Evolutionary conservation across 2,329 filamentous ascomycete species (phyloP).

Genomic region (Raffaelea albimanens): DNA sequence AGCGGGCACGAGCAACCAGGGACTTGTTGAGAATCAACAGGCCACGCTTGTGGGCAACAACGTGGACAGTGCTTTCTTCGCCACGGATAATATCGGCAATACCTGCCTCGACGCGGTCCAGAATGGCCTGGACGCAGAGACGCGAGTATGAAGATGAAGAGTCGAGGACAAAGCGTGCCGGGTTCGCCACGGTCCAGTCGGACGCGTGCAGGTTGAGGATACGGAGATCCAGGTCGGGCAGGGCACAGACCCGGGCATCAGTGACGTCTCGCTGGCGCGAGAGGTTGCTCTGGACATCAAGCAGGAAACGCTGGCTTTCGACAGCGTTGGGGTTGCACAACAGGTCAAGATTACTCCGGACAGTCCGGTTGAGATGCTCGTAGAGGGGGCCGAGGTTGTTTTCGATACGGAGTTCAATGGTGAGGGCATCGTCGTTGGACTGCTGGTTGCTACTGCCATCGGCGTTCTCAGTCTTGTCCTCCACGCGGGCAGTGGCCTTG

Average conservation of each 20-base stretch:
- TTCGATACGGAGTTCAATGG: conserved; percentile 33
- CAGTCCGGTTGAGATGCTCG: conserved; percentile 31
- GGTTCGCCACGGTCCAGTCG: conserved; percentile 36
- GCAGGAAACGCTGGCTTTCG: conserved; percentile 36
- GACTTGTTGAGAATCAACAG: conserved; percentile 43
- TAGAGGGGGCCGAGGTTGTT: conserved; percentile 42
- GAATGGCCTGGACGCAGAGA: conserved; percentile 35
- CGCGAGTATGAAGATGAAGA: conserved; percentile 31
- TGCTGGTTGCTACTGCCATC: conserved; percentile 29
- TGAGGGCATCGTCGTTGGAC: conserved; percentile 33
- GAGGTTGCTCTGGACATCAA: conserved; percentile 27
- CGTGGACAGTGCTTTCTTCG: conserved; percentile 34
- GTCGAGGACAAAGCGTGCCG: conserved; percentile 34
- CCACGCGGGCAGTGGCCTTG: conserved; percentile 25
- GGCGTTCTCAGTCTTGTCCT: conserved; percentile 22
- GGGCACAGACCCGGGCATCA: conserved; percentile 29
- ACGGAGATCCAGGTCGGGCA: conserved; percentile 39
- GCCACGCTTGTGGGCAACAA: conserved; percentile 41
- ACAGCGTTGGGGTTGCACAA: conserved; percentile 31
- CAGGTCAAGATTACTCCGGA: conserved; percentile 34
- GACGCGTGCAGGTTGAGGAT: conserved; percentile 35
- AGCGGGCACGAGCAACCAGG: conserved; percentile 29
- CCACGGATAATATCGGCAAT: conserved; percentile 38
- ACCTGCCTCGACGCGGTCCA: conserved; percentile 42
- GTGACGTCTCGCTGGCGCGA: conserved; percentile 26